Base-by-base conservation (phyloP, 2,329 filamentous ascomycete species). In the Microsporum canis region DNA sequence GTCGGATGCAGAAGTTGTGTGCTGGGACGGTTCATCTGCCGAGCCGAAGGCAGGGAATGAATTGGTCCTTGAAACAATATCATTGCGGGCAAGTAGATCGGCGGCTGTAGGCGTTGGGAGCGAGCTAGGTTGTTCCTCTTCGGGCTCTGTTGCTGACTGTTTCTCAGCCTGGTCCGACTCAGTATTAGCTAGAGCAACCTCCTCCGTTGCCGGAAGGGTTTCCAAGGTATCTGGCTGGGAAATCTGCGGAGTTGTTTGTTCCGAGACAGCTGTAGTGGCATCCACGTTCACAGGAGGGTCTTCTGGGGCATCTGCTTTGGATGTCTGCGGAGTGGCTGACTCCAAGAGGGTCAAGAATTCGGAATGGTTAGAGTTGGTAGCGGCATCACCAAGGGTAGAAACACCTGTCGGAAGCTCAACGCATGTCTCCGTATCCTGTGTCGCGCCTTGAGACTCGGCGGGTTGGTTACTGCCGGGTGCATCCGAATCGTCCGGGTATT, bases 31-130 rank as follows among this genome's bases (percentile, higher is more conserved):
- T 38, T 59, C 57, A 33, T 41, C 31, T 7, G 27, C 14, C 31
- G 57, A 39, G 12, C 60, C 38, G 31, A 65, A 33, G 3, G 41
- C 33, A 27, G 65, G 66, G 33, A 63, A 62, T 6, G 62, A 58
- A 49, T 60, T 62, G 34, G 58, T 58, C 51, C 57, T 43, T 5
- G 41, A 43, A 27, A 58, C 51, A 31, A 56, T 38, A 59, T 59
- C 57, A 34, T 59, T 23, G 17, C 57, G 41, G 14, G 57, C 29
- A 17, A 59, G 31, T 2, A 49, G 8, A n/a, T 59, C 41, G 4
- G 41, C 14, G 31, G 55, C 38, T 1, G 23, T 31, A 27, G 55
- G 17, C 8, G 33, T 39, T 14, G 55, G 17, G 17, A 31, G 14
- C n/a, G 41, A 7, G 3, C 29, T 27, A 5, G 10, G 3, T n/a